Evolutionary conservation across 495 filamentous ascomycete genomes (phyloP), one percentile per base, ranked within the genome.

Genomic region (Penicillium simplicissimum): DNA sequence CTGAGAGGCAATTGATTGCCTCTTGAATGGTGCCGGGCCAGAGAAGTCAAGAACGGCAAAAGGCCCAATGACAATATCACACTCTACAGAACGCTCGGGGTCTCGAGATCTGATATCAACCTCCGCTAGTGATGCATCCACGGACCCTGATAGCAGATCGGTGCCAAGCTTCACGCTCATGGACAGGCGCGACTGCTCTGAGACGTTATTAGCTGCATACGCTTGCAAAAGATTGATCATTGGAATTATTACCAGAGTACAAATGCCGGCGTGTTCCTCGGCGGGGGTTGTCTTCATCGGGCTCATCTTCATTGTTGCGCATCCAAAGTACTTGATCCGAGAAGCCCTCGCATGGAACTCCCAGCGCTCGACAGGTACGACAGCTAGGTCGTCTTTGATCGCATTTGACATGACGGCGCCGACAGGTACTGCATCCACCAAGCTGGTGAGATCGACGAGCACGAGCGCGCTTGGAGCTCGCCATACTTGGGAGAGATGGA

Each of bases 351-450:
- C 74, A 76, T n/a, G 56, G 23, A 4, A 74, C 61, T 0, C 70
- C 74, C 11, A 67, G 55, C 11, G 65, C 59, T 8, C 60, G 67
- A 54, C 73, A 77, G 2, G 66, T 74, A 2, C 66, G 64, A 43
- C 77, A 80, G 2, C 59, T 49, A 13, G 77, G 77, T 38, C 71
- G 66, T 52, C 68, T 67, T 56, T 80, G 74, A 54, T 80, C 76
- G 57, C 77, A 72, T 68, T 74, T 65, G 72, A 81, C 42, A 67
- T 81, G 28, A 31, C 28, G 28, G 28, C 28, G 28, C 4, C 28
- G 28, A 68, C 72, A 66, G 6, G 76, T 80, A 52, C 67, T 70
- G 74, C 71, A 67, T 56, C 71, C 61, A 71, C 71, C 74, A 23
- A 76, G 55, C 3, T 65, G 58, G 57, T 76, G 74, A 36, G 71